These are phyloP conservation scores for Pyrenophora seminiperda DNA, from an alignment of 2,329 filamentous ascomycete species.

Conservation along the genomic window DNA sequence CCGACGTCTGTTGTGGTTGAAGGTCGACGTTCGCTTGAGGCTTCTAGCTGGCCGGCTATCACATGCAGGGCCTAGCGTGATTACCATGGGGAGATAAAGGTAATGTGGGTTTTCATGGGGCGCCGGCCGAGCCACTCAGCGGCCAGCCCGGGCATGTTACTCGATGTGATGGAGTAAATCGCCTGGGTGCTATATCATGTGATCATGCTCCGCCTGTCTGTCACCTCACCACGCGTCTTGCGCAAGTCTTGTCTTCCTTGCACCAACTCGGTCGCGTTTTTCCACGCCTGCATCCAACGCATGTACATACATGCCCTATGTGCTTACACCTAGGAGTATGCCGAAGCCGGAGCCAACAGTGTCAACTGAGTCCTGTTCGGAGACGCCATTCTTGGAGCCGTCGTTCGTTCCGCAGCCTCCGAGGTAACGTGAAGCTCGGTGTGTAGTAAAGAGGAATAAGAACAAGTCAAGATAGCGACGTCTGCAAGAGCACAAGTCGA, in stretches of 20 bases:
- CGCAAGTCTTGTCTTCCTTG: conserved; percentile 3
- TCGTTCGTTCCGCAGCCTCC: not conserved
- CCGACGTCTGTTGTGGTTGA: conserved; percentile 16
- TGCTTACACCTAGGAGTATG: not conserved
- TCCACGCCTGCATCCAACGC: not conserved
- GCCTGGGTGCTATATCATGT: conserved; percentile 20
- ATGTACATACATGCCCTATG: conserved; percentile 2
- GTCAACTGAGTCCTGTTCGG: not conserved
- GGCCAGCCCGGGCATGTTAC: conserved; percentile 23
- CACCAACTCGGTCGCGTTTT: not conserved
- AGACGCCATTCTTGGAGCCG: not conserved
- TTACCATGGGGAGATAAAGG: conserved; percentile 26
- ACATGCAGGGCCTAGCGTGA: conserved; percentile 14
- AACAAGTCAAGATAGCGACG: too few relatives aligned
- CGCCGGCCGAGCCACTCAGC: conserved; percentile 23
- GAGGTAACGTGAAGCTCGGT: not conserved
- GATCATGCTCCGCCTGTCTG: too few relatives aligned
- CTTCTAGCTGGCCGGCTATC: conserved; percentile 7
- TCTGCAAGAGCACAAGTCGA: too few relatives aligned
- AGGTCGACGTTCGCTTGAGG: conserved; percentile 21
- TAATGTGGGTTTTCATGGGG: conserved; percentile 29
- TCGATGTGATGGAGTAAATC: conserved; percentile 40
- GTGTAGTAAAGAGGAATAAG: too few relatives aligned
- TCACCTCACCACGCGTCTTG: conserved; percentile 8
- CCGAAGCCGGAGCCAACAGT: not conserved